Base-by-base conservation (phyloP, 1,139 yeast genomes). In the Magnusiomyces suaveolens region DNA sequence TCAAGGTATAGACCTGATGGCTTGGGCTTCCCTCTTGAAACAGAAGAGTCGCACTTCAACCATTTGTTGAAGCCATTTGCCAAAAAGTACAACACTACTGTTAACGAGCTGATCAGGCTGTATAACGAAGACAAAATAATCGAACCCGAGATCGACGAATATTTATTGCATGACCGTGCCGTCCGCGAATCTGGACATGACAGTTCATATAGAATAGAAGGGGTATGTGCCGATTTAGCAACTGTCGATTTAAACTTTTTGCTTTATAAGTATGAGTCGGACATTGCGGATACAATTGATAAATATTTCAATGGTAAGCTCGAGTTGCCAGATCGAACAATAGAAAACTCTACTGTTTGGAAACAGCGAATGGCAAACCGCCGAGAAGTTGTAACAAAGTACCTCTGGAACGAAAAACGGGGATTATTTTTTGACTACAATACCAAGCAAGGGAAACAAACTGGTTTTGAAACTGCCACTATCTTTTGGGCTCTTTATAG, bases 181-280 rank as follows among this genome's bases (percentile, higher is more conserved):
- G 96, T 92, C 18, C 80, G 98, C 65, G 98, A 92, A 70, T 84
- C 95, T 48, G 98, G 98, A 1, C 98, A 92, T 68, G 98, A 92
- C 68, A 94, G 97, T 0, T 78, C 92, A 1, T 89, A 90, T 67
- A 77, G 98, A 64, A 74, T 92, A 54, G 97, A 90, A 71, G 95
- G 96, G 39, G 79, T 81, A 52, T 88, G 96, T 70, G 97, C 96
- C 0, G 75, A 86, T 66, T 73, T 92, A 60, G 97, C 96, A 1
- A 92, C 97, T 0, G 84, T 92, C 54, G 98, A 92, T 68, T 75
- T 92, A 64, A 90, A 90, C 70, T 78, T 95, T 2, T 73, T 94
- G 62, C 74, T 92, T 39, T 90, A 87, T 77, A 92, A 89, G 71
- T 94, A 92, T 69, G 98, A 94, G 67, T 71, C 73, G 1, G 98